Conservation (phyloP, 106 monocot genomes). For the Dactylorhiza incarnata region DNA sequence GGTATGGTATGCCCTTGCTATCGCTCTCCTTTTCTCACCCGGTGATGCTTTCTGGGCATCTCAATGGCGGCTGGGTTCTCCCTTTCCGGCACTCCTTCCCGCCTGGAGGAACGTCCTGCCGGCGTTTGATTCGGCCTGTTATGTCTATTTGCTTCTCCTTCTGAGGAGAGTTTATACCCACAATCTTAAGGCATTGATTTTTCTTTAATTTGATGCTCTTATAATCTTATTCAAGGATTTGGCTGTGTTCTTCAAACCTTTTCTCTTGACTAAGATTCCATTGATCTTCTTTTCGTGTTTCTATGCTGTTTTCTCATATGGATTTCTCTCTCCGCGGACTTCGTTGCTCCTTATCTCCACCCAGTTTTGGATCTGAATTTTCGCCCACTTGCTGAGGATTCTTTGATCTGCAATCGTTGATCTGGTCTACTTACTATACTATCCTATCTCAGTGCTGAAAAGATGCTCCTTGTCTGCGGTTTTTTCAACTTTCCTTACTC, state of each 20-base stretch:
- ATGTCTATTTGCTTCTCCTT: not conserved
- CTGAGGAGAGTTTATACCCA: not conserved
- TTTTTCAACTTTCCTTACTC: slow-evolving; percentile 18
- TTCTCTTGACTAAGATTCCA: not conserved
- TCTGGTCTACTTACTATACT: slow-evolving; percentile 31
- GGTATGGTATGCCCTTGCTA: no score
- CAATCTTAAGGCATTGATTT: not conserved
- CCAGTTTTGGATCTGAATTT: slow-evolving; percentile 15
- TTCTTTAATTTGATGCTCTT: not conserved
- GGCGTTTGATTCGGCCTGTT: not conserved
- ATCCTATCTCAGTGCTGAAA: slow-evolving; percentile 20
- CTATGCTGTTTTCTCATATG: not conserved
- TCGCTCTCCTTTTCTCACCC: not conserved
- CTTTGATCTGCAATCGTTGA: slow-evolving; percentile 8
- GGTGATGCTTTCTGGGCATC: no score
- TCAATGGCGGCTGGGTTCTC: no score
- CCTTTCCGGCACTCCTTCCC: not conserved
- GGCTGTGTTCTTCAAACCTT: not conserved
- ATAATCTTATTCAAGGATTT: not conserved
- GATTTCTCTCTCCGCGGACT: not conserved
- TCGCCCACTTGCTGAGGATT: slow-evolving; percentile 28
- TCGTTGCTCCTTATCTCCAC: slow-evolving; percentile 9
- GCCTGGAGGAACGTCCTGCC: not conserved
- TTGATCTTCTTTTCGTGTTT: not conserved
- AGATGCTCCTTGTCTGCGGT: slow-evolving; percentile 50